Conservation (phyloP, 2,329 filamentous ascomycete genomes). For the Magnaporthiopsis incrustans region DNA sequence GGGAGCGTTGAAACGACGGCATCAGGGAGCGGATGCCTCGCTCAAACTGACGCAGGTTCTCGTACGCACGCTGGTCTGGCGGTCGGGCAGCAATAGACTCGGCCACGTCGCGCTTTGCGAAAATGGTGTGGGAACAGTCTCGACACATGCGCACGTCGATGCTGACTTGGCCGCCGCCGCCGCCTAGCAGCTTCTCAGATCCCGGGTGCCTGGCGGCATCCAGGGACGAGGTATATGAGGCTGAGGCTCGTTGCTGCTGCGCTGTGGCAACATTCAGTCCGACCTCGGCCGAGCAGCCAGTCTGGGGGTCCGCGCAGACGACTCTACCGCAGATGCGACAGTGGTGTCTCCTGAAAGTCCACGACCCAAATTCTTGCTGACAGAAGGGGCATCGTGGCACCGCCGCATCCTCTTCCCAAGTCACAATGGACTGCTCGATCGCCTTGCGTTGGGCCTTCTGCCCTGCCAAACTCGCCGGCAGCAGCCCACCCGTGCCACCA, state of each 20-base stretch:
- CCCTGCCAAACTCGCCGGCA: constrained; percentile 53
- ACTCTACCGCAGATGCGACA: constrained; percentile 90
- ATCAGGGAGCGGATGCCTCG: constrained; percentile 74
- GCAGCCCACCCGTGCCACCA: constrained; percentile 18
- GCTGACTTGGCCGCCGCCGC: constrained; percentile 42
- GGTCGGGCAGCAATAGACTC: constrained; percentile 60
- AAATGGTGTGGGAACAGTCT: constrained; percentile 63
- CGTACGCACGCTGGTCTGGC: constrained; percentile 71
- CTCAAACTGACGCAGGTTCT: constrained; percentile 79
- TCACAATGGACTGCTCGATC: constrained; percentile 85
- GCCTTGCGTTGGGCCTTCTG: constrained; percentile 70
- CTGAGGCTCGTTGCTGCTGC: not conserved
- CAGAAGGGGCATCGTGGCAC: constrained; percentile 86
- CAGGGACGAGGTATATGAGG: constrained; percentile 21
- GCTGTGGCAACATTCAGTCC: constrained; percentile 61
- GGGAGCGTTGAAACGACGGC: constrained; percentile 73
- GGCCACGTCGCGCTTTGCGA: constrained; percentile 66
- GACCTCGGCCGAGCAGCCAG: constrained; percentile 77
- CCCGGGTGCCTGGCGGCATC: constrained; percentile 10
- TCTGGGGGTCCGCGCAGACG: constrained; percentile 81
- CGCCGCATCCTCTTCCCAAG: constrained; percentile 85
- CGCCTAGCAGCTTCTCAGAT: constrained; percentile 4
- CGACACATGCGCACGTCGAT: constrained; percentile 88
- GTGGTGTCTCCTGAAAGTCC: constrained; percentile 89
- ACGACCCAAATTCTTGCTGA: constrained; percentile 88